Evolutionary conservation across 306 rosid genomes (phyloP), one percentile per base, ranked within the genome.

Genomic region (Glycyrrhiza uralensis): DNA sequence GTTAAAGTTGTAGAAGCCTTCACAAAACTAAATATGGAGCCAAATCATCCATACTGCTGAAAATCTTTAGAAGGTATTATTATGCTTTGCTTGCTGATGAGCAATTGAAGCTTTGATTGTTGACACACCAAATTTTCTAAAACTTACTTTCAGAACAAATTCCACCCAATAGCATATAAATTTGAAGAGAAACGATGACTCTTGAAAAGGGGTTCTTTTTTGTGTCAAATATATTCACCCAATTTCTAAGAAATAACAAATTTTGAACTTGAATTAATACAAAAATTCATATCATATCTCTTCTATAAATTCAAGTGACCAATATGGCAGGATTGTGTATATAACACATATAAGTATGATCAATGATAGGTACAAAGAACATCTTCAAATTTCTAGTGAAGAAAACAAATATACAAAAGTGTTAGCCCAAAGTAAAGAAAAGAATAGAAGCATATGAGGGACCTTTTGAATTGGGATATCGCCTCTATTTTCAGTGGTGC

Each of bases 401-500:
- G 33, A 20, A 76, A 66, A 56, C 36, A 22, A 39, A 22, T 2
- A 57, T 7, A 29, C 20, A 35, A 38, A 38, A 65, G 6, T 49
- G 39, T 19, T 20, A 39, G 8, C 35, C 1, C 22, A 76, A 45
- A 39, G 6, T 2, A 52, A 39, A 24, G 22, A 28, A 47, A 47
- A 50, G 2, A 59, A 28, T 18, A 72, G 24, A 72, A 39, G 17
- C 13, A 72, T 19, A 0, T 38, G 3, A 51, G 11, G 24, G 4
- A 80, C 84, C 84, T 69, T 80, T 24, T 69, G 80, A 54, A 62
- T 69, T 80, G 77, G 28, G 63, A 46, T 44, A 56, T 74, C n/a
- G 44, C 0, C 54, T 29, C 29, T 69, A 44, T 61, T 49, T 51
- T 69, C 67, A 60, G 44, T 38, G 45, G 30, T 69, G 52, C 6